Evolutionary conservation across 306 rosid genomes (phyloP), one percentile per base, ranked within the genome.

Genomic region (Cicer chorassanicum): DNA sequence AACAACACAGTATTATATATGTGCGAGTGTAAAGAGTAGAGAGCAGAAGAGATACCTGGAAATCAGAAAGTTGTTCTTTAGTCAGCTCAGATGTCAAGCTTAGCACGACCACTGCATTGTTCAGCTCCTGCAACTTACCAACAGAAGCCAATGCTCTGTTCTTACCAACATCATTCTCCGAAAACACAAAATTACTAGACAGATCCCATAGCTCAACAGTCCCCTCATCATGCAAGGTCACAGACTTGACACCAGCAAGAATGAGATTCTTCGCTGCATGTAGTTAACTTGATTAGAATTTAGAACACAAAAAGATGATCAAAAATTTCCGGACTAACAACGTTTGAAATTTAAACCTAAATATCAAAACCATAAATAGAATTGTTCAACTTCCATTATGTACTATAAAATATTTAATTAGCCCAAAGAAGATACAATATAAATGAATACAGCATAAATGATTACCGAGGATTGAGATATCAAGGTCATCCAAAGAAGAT

Each of bases 191-290:
- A 63, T 87, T 88, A 74, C 98, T 79, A 42, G 95, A 90, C 77
- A 93, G 73, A 85, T 90, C 96, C 98, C 96, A 93, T 44, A 90
- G 74, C 83, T 90, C 93, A 68, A 90, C 96, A 12, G 65, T 75
- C 76, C 89, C 94, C 72, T 87, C 96, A 64, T 93, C 98, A 0
- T 93, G 98, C 84, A 93, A 85, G 60, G 91, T 93, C 82, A 93
- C 95, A 59, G 98, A 89, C 80, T 90, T 93, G 40, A 93, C 96
- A 57, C 98, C 98, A 77, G 98, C 96, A 82, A 91, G 95, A 77
- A 94, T 85, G 73, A 91, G 96, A 79, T 94, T 91, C 86, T 94
- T 94, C 0, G 97, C 98, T 94, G 94, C 90, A 88, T 16, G 65
- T 61, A 81, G 53, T 61, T 68, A 54, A 68, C 29, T 59, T 62